phyloP scores from a whole-genome alignment of 768 basidiomycete species.

The Pleurotus salmoneostramineus region DNA sequence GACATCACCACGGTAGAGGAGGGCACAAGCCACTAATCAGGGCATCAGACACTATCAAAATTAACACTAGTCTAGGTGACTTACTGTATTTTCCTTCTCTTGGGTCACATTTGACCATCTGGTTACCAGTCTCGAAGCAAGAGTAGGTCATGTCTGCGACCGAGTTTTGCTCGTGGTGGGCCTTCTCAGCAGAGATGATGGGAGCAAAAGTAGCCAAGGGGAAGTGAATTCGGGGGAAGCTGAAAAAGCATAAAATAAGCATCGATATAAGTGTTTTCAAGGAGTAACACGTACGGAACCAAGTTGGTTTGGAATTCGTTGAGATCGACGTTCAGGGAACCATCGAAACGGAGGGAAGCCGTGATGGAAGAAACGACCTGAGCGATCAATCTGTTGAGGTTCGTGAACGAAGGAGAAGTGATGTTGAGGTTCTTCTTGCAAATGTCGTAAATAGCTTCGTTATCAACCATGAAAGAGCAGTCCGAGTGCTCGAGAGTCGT shows the following conservation, averaged over 20 bases:
- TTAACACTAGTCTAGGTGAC: slow-evolving; percentile 21
- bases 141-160: slow-evolving; percentile 98
- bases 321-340: slow-evolving; percentile 94
- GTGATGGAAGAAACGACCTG: slow-evolving; percentile 99
- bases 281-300: slow-evolving; percentile 72
- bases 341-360: slow-evolving; percentile 95
- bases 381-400: slow-evolving; percentile 95
- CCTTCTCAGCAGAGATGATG: slow-evolving; percentile 91
- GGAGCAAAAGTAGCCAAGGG: slow-evolving; percentile 95
- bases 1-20: slow-evolving; percentile 94
- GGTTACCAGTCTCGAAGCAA: slow-evolving; percentile 95
- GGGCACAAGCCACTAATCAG: slow-evolving; percentile 76
- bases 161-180: slow-evolving; percentile 94
- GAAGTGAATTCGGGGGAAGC: slow-evolving; percentile 98
- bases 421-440: slow-evolving; percentile 95
- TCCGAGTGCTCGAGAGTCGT: slow-evolving; percentile 99
- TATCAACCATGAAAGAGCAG: slow-evolving; percentile 99
- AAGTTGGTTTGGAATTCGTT: slow-evolving; percentile 99
- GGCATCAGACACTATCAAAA: slow-evolving; percentile 11
- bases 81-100: slow-evolving; percentile 97
- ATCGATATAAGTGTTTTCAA: background rate
- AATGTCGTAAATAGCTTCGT: slow-evolving; percentile 99
- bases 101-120: slow-evolving; percentile 96
- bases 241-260: slow-evolving; percentile 23
- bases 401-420: slow-evolving; percentile 81